A percentile compares a stretch with the other conserved stretches of the same genome.
Conservation (phyloP, 2,329 filamentous ascomycete species). For the Colletotrichum siamense region DNA sequence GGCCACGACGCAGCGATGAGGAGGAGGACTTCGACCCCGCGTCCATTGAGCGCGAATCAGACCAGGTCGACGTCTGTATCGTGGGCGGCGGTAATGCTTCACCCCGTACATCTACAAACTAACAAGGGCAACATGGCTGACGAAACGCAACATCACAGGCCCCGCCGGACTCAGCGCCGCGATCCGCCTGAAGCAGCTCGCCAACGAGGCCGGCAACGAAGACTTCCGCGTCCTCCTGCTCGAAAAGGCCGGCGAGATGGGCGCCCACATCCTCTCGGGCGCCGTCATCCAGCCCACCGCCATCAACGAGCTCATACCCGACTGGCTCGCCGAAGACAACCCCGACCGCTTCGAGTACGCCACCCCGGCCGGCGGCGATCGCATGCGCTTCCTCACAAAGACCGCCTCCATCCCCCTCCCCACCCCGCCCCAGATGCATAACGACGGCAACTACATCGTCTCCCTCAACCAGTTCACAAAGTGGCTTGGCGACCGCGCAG, state of each 20-base stretch:
- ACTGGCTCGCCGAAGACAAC: conserved; percentile 92
- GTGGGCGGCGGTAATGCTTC: conserved; percentile 76
- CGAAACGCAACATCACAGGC: conserved; percentile 48
- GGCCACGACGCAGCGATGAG: conserved; percentile 24
- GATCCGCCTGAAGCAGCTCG: conserved; percentile 93
- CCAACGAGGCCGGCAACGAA: conserved; percentile 92
- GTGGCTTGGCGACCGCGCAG: conserved; percentile 95
- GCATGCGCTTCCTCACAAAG: conserved; percentile 94
- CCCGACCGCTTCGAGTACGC: conserved; percentile 85
- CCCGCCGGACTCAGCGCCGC: conserved; percentile 91
- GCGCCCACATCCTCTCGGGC: conserved; percentile 93
- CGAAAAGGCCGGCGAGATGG: conserved; percentile 94
- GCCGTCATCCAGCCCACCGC: conserved; percentile 92
- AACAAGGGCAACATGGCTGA: background rate
- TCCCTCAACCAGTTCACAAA: conserved; percentile 94
- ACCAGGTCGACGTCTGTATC: conserved; percentile 96
- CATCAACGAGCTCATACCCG: conserved; percentile 87
- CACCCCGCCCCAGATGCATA: conserved; percentile 95
- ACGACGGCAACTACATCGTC: conserved; percentile 97
- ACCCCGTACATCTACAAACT: background rate
- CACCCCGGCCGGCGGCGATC: conserved; percentile 82
- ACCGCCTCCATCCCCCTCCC: conserved; percentile 79
- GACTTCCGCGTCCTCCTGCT: conserved; percentile 92
- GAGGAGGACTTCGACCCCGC: conserved; percentile 69
- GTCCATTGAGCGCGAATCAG: conserved; percentile 81